Conservation (phyloP, 257 asterid species). For the Asclepias syriaca region DNA sequence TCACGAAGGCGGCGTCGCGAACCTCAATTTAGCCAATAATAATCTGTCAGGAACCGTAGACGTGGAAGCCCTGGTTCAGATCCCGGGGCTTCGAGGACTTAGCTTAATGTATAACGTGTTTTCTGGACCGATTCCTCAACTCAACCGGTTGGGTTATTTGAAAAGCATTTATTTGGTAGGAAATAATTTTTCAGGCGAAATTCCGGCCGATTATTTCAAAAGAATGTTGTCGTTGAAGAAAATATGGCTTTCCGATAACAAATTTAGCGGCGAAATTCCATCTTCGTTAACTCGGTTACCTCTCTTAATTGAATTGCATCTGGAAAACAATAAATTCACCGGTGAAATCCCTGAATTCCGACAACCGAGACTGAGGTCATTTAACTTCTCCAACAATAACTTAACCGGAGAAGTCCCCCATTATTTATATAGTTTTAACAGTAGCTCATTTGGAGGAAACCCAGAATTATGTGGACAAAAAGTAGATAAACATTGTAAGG, state of each 20-base stretch:
- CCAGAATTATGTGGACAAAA: constrained; percentile 52
- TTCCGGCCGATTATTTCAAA: constrained; percentile 46
- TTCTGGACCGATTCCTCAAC: constrained; percentile 71
- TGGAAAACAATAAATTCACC: constrained; percentile 56
- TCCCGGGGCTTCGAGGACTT: constrained; percentile 46
- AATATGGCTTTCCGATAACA: constrained; percentile 60
- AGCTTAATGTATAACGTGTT: constrained; percentile 44
- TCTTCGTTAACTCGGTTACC: constrained; percentile 34
- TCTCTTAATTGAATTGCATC: constrained; percentile 46
- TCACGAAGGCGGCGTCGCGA: constrained; percentile 30
- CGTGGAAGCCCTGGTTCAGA: constrained; percentile 48
- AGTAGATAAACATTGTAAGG: constrained; percentile 27
- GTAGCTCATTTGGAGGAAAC: constrained; percentile 44
- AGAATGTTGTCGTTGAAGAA: constrained; percentile 56
- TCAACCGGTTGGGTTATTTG: constrained; percentile 41
- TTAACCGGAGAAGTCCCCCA: constrained; percentile 61
- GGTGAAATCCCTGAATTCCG: constrained; percentile 52
- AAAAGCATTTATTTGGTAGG: constrained; percentile 50
- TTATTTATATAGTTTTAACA: constrained; percentile 29
- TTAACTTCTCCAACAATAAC: constrained; percentile 52
- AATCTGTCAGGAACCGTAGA: constrained; percentile 64
- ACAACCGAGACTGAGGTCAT: constrained; percentile 26
- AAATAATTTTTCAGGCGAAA: constrained; percentile 66
- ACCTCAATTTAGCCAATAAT: constrained; percentile 39
- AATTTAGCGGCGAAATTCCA: constrained; percentile 56